Conservation (phyloP, 768 basidiomycete genomes). For the Tulasnella sp. region DNA sequence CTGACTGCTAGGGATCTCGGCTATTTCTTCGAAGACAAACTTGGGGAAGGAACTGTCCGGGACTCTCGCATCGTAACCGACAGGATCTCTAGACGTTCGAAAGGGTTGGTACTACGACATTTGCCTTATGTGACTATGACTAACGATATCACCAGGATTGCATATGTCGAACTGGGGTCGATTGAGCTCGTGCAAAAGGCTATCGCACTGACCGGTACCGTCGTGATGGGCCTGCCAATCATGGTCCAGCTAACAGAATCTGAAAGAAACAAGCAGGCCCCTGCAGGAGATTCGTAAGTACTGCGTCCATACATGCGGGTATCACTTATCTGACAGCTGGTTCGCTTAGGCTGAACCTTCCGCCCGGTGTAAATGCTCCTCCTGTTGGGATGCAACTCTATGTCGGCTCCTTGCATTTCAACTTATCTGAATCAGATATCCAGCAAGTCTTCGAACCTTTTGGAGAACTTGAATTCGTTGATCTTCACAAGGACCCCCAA, state of each 20-base stretch:
- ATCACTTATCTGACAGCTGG: conserved; percentile 6
- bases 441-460: conserved; percentile 99
- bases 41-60: conserved; percentile 87
- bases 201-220: conserved; percentile 77
- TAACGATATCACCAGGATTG: conserved; percentile 50
- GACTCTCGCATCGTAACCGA: conserved; percentile 96
- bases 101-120: conserved; percentile 53
- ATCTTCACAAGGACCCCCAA: conserved; percentile 89
- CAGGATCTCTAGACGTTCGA: conserved; percentile 87
- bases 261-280: conserved; percentile 67
- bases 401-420: conserved; percentile 94
- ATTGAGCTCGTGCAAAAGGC: conserved; percentile 90
- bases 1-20: conserved; percentile 95
- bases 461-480: conserved; percentile 95
- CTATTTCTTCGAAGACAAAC: conserved; percentile 96
- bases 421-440: conserved; percentile 92
- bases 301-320: conserved; percentile 13
- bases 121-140: background rate
- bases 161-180: conserved; percentile 91
- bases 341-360: conserved; percentile 53
- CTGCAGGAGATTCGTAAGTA: conserved; percentile 76
- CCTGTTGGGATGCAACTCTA: conserved; percentile 84
- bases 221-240: conserved; percentile 97
- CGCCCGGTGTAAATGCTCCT: conserved; percentile 71
- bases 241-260: conserved; percentile 95